Base-by-base conservation (phyloP, 2,329 filamentous ascomycete species). In the Exophiala calicioides region DNA sequence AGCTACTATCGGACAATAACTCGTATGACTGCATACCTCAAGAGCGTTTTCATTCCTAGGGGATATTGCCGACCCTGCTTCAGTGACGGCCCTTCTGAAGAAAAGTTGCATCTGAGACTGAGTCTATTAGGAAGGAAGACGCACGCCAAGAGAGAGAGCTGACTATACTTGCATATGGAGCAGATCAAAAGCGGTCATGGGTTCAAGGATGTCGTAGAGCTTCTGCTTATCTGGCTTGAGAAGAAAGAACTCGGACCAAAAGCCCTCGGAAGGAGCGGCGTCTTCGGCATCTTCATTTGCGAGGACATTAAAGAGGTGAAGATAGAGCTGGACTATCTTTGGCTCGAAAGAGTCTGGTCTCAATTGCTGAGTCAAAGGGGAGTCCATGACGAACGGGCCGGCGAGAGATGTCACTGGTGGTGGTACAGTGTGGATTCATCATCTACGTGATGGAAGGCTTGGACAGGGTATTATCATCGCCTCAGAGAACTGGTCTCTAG, bases 211-310 rank as follows among this genome's bases (percentile, higher is more conserved):
- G 38, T 71, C 73, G 64, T 81, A 79, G 55, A 98, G 72, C 37
- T 82, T 79, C 3, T 75, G 66, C 44, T 81, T 78, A 64, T 96
- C 89, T 16, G 91, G 90, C 54, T 83, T 84, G 48, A 96, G 76
- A 27, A 98, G 78, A 67, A 98, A 98, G 71, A 98, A 90, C 69
- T 96, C 93, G 57, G 82, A 79, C 93, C 93, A 98, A 71, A 96
- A 98, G 32, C 90, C 91, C 51, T 95, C 89, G 1, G 88, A 80
- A 53, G 90, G 85, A 40, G 74, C 68, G 49, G 82, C 79, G 51
- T 86, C 78, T 44, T 82, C 79, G 55, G 85, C 81, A 71, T 86
- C 51, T 32, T 44, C 47, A 21, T 57, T 49, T 6, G 43, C 38
- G 20, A 63, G 46, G 68, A 81, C 78, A 60, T 71, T 72, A 75